phyloP scores from a whole-genome alignment of 768 basidiomycete genomes.

The Tulasnella sp. region DNA sequence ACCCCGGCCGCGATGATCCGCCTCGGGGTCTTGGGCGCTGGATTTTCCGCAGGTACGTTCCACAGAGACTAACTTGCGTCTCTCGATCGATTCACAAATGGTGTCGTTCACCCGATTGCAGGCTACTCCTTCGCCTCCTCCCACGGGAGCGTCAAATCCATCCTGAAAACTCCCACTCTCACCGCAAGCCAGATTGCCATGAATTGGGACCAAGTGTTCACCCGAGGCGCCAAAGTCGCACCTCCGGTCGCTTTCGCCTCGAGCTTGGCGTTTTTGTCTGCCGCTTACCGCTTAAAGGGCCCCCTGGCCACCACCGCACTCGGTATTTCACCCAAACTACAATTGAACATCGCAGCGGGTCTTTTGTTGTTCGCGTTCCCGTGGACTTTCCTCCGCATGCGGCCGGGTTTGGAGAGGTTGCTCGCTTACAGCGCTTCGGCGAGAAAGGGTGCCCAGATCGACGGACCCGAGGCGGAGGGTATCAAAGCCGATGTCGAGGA shows the following conservation, averaged over 20 bases:
- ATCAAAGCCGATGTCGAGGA: neutral
- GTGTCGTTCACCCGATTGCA: neutral
- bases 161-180: neutral
- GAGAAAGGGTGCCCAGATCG: neutral
- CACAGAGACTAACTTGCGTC: neutral
- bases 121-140: slow-evolving; percentile 10
- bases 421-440: neutral
- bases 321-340: neutral
- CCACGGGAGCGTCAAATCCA: neutral
- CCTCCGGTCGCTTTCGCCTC: neutral
- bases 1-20: slow-evolving; percentile 1
- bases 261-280: neutral
- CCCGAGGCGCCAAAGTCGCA: neutral
- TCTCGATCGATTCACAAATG: neutral
- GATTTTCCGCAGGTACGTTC: neutral
- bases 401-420: neutral
- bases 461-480: neutral
- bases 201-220: neutral
- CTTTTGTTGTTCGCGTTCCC: neutral
- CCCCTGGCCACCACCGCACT: neutral
- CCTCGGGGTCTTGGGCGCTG: slow-evolving; percentile 5
- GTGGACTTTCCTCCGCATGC: neutral
- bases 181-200: slow-evolving; percentile 7
- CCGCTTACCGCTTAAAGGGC: neutral
- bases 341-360: neutral